These are phyloP conservation scores for Fraxinus sp. DNA, from an alignment of 305 asterid species.

Conservation along the genomic window DNA sequence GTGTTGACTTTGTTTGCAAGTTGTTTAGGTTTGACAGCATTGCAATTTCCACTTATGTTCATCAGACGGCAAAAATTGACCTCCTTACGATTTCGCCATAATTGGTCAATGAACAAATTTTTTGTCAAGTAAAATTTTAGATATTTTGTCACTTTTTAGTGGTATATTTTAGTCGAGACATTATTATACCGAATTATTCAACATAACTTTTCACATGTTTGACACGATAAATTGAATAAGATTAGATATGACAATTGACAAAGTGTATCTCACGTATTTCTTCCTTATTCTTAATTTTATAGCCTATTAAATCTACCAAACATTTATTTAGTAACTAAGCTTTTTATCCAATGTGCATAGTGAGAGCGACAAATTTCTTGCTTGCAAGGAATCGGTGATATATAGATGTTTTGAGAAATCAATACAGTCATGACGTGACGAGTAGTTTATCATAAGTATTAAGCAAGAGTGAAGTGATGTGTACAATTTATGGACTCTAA, in stretches of 20 bases:
- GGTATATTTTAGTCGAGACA: neutral
- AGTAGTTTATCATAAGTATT: too few relatives aligned
- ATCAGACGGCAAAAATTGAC: neutral
- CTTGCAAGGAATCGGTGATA: neutral
- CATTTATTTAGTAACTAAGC: too few relatives aligned
- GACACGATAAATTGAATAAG: neutral
- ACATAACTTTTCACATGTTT: neutral
- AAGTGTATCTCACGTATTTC: neutral
- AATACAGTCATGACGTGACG: neutral
- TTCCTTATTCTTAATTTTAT: too few relatives aligned
- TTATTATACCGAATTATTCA: too few relatives aligned
- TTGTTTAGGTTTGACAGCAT: neutral
- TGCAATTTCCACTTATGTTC: neutral
- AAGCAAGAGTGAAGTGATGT: neutral
- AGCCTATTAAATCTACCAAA: too few relatives aligned
- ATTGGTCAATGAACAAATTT: neutral
- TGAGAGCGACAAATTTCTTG: too few relatives aligned
- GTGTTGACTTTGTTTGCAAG: neutral
- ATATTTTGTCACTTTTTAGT: neutral
- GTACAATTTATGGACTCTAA: too few relatives aligned
- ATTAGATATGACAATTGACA: too few relatives aligned
- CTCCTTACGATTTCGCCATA: neutral
- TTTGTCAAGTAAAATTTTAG: too few relatives aligned
- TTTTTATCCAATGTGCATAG: too few relatives aligned
- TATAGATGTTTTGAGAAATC: neutral